phyloP scores from a whole-genome alignment of 345 rosid species.

The Psidium friedrichsthalianum region DNA sequence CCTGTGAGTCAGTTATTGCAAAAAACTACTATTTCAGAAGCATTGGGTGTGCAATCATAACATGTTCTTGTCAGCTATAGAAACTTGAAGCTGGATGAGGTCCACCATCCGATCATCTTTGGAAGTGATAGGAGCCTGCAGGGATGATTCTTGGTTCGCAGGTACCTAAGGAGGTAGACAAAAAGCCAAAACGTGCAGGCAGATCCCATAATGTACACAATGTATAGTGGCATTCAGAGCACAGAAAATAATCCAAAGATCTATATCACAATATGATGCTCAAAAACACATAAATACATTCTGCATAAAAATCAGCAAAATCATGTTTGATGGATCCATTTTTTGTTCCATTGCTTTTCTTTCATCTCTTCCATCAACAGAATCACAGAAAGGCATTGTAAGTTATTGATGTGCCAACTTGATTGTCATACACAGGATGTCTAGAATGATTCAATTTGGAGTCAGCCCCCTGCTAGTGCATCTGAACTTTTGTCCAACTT shows the following conservation, averaged over 20 bases:
- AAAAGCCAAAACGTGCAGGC: not conserved
- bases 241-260: too few species aligned
- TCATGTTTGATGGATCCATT: too few species aligned
- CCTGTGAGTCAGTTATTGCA: not conserved
- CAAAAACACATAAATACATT: not conserved
- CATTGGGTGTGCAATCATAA: too few species aligned
- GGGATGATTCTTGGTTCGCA: slow-evolving; percentile 9
- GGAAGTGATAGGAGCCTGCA: slow-evolving; percentile 14
- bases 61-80: too few species aligned
- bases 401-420: too few species aligned
- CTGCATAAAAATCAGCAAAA: not conserved
- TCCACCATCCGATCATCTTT: too few species aligned
- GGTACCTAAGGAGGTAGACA: slow-evolving; percentile 16
- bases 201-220: not conserved
- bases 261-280: not conserved
- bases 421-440: too few species aligned
- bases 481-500: not conserved
- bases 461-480: not conserved
- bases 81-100: too few species aligned
- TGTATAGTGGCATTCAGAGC: too few species aligned
- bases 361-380: not conserved
- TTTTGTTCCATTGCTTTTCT: not conserved
- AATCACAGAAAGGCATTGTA: not conserved
- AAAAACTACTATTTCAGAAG: too few species aligned
- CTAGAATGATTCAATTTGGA: not conserved